Conservation (phyloP, 2,329 filamentous ascomycete species). For the Myriosclerotinia scirpicola region DNA sequence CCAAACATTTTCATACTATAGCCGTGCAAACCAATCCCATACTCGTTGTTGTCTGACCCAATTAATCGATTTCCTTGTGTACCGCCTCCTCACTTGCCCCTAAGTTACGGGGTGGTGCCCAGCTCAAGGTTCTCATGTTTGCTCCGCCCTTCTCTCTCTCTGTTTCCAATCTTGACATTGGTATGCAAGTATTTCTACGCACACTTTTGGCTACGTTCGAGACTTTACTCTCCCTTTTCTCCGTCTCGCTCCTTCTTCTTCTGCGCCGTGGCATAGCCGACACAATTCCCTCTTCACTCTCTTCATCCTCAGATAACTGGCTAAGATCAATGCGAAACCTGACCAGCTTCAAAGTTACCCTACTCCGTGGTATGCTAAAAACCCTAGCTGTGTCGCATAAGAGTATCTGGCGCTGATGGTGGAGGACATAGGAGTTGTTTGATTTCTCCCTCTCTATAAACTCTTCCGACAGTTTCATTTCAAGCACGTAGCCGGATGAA, state of each 20-base stretch:
- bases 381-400: background rate
- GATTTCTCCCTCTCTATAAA: background rate
- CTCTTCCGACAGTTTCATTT: background rate
- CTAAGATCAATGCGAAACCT: background rate
- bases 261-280: background rate
- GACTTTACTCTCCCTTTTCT: background rate
- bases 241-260: background rate
- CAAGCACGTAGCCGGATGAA: background rate
- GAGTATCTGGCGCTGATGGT: fast-evolving
- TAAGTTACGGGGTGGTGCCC: too few relatives aligned
- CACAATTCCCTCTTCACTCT: background rate
- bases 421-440: too few relatives aligned
- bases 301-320: too few relatives aligned
- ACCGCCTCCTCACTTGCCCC: too few relatives aligned
- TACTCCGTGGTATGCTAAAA: background rate
- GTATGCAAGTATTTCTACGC: background rate
- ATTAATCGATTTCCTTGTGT: too few relatives aligned
- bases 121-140: too few relatives aligned
- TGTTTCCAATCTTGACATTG: background rate
- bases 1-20: too few relatives aligned
- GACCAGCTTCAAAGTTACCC: background rate
- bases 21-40: too few relatives aligned
- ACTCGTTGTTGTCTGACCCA: too few relatives aligned
- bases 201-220: background rate
- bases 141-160: background rate